These are phyloP conservation scores for Neurospora sp. DNA, from an alignment of 2,329 filamentous ascomycete species.

Conservation along the genomic window DNA sequence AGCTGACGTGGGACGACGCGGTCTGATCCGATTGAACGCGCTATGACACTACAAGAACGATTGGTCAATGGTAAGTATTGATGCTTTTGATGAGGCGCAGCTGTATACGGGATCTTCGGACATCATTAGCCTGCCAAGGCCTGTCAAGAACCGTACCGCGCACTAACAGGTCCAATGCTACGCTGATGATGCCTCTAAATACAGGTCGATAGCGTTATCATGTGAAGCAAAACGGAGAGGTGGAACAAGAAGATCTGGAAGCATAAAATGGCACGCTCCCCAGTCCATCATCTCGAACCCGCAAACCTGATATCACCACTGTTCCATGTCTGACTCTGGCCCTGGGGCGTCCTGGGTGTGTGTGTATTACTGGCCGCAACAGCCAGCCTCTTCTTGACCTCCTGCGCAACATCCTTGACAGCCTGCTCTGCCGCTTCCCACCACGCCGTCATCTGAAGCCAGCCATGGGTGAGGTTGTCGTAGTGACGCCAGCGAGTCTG, in stretches of 20 bases:
- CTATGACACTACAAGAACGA: background rate
- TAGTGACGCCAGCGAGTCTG: constrained; percentile 5
- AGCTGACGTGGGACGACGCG: background rate
- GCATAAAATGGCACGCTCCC: background rate
- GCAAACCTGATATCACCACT: background rate
- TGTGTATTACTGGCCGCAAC: background rate
- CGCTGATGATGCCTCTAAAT: background rate
- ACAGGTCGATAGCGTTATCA: background rate
- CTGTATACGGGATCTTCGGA: background rate
- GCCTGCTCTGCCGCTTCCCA: background rate
- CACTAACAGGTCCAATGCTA: background rate
- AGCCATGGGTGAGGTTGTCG: constrained; percentile 6
- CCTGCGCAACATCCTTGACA: background rate
- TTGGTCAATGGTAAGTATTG: background rate
- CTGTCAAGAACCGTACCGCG: background rate
- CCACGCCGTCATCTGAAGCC: constrained; percentile 10
- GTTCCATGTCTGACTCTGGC: background rate
- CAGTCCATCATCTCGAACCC: background rate
- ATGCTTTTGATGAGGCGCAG: background rate
- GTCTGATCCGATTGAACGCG: background rate
- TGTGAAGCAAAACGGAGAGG: background rate
- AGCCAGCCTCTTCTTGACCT: background rate
- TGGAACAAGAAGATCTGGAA: background rate
- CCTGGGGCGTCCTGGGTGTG: background rate
- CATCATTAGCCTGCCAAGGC: too few relatives aligned